Evolutionary conservation across 768 basidiomycete species (phyloP).

Genomic region (Mycena alexandri): DNA sequence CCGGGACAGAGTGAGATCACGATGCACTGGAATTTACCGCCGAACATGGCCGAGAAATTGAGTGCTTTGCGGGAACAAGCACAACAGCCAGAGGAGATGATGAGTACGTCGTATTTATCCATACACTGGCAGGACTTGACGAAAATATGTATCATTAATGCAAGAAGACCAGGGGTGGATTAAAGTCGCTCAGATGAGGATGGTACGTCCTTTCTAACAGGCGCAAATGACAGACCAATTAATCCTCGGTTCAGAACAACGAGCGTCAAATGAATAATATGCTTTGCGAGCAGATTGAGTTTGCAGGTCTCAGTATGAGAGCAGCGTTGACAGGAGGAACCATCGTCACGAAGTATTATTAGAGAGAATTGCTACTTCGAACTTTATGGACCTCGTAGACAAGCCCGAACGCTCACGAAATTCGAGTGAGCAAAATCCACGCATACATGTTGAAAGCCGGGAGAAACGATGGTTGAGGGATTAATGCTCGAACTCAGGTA

Average conservation of each 20-base stretch:
- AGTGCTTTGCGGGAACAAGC: conserved; percentile 13
- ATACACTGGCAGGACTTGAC: neutral
- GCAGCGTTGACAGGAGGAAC: conserved; percentile 16
- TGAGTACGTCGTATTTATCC: neutral
- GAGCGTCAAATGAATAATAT: conserved; percentile 17
- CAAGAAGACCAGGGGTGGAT: conserved; percentile 22
- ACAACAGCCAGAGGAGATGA: conserved; percentile 17
- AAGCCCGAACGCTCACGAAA: no score
- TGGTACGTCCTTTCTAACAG: conserved; percentile 4
- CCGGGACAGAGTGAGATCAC: neutral
- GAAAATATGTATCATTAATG: neutral
- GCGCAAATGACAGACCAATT: neutral
- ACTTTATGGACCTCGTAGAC: no score
- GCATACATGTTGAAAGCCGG: no score
- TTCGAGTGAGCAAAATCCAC: no score
- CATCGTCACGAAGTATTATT: conserved; percentile 19
- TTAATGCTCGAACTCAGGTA: no score
- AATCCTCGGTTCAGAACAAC: neutral
- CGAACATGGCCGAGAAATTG: conserved; percentile 9
- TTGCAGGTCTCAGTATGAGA: conserved; percentile 4
- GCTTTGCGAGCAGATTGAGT: neutral
- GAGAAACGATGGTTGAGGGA: no score
- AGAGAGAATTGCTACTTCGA: no score
- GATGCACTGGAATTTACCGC: conserved; percentile 23
- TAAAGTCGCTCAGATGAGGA: conserved; percentile 6